These are phyloP conservation scores for Tuber magnatum DNA, from an alignment of 495 filamentous ascomycete genomes.

Conservation along the genomic window DNA sequence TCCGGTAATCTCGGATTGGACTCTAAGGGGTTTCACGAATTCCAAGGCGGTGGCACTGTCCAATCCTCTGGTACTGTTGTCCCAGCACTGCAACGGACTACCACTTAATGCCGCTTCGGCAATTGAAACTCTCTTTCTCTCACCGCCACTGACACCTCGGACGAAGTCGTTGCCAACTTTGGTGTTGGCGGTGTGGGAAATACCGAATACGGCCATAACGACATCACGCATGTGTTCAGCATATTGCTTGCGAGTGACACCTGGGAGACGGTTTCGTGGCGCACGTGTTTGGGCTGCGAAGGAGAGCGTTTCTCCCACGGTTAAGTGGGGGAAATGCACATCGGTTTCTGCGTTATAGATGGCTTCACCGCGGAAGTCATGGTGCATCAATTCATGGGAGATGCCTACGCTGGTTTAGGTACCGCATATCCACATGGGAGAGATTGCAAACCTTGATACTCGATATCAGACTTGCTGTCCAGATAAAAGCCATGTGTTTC, in stretches of 20 bases:
- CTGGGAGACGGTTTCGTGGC: conserved; percentile 55
- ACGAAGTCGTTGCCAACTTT: conserved; percentile 72
- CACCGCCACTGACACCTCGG: conserved; percentile 72
- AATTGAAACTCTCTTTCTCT: conserved; percentile 76
- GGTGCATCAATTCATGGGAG: conserved; percentile 29
- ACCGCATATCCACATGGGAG: background rate
- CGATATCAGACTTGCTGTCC: conserved; percentile 58
- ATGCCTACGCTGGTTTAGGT: conserved; percentile 42
- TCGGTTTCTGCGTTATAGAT: conserved; percentile 78
- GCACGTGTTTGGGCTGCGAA: conserved; percentile 68
- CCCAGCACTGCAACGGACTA: conserved; percentile 72
- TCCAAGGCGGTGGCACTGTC: conserved; percentile 77
- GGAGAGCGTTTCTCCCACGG: conserved; percentile 67
- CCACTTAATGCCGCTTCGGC: conserved; percentile 61
- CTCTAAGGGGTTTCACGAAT: conserved; percentile 61
- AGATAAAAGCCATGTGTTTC: conserved; percentile 67
- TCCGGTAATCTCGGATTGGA: conserved; percentile 58
- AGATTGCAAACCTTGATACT: conserved; percentile 59
- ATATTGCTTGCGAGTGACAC: conserved; percentile 55
- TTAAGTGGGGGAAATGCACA: conserved; percentile 73
- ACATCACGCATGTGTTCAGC: conserved; percentile 63
- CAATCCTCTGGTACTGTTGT: conserved; percentile 72
- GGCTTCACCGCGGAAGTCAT: conserved; percentile 62
- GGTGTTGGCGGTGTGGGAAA: conserved; percentile 67
- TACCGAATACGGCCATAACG: conserved; percentile 71